Conservation (phyloP, 768 basidiomycete genomes). For the Tulasnella calospora region DNA sequence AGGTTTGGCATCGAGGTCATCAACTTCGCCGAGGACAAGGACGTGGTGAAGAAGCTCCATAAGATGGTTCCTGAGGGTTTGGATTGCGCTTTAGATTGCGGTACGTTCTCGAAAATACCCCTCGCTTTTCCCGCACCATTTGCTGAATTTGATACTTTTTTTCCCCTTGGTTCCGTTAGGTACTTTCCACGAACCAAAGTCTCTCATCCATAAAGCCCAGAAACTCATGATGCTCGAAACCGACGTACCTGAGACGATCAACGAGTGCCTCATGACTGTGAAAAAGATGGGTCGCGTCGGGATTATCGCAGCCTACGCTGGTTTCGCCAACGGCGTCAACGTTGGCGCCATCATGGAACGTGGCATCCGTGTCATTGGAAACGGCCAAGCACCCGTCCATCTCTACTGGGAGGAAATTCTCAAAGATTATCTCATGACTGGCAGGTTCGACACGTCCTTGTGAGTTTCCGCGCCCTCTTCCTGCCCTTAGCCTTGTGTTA, state of each 20-base stretch:
- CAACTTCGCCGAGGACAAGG: slow-evolving; percentile 50
- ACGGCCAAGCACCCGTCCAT: slow-evolving; percentile 69
- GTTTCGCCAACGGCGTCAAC: slow-evolving; percentile 62
- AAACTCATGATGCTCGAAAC: slow-evolving; percentile 71
- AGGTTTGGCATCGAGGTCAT: slow-evolving; percentile 51
- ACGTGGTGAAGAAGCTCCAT: slow-evolving; percentile 51
- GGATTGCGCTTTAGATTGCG: slow-evolving; percentile 58
- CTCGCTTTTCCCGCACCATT: slow-evolving; percentile 4
- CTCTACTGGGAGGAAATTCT: slow-evolving; percentile 69
- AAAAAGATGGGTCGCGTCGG: slow-evolving; percentile 58
- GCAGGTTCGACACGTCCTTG: slow-evolving; percentile 63
- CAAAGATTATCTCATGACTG: slow-evolving; percentile 55
- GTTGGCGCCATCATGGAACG: slow-evolving; percentile 76
- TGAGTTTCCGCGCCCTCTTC: slow-evolving; percentile 32
- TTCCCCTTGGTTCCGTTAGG: slow-evolving; percentile 32
- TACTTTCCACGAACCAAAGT: slow-evolving; percentile 69
- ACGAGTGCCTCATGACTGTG: slow-evolving; percentile 48
- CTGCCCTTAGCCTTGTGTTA: background rate
- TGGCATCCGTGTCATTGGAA: slow-evolving; percentile 64
- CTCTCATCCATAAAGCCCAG: slow-evolving; percentile 58
- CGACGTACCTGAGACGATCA: slow-evolving; percentile 60
- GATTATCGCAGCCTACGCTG: slow-evolving; percentile 64
- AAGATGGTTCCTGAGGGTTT: slow-evolving; percentile 62
- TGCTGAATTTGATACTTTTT: background rate
- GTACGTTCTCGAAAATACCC: slow-evolving; percentile 31